Evolutionary conservation across 2,329 filamentous ascomycete genomes (phyloP).

Genomic region (Colletotrichum sp.): DNA sequence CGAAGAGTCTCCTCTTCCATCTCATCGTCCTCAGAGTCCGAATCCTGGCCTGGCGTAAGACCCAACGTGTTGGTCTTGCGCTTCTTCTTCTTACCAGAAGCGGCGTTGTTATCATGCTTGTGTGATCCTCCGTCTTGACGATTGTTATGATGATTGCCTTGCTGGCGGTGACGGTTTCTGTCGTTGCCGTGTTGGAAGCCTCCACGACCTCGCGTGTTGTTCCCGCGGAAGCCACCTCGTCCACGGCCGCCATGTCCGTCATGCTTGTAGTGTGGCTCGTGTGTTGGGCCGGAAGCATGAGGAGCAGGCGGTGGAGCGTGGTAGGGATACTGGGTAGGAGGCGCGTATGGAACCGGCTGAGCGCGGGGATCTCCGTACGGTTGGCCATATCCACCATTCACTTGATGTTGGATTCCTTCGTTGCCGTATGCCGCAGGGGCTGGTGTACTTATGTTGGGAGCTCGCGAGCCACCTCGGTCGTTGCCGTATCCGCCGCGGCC

Average conservation of each 20-base stretch:
- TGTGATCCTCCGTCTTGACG: constrained; percentile 24
- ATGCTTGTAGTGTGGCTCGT: constrained; percentile 33
- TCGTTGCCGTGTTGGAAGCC: constrained; percentile 37
- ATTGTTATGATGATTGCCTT: constrained; percentile 48
- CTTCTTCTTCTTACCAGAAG: constrained; percentile 71
- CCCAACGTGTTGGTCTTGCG: constrained; percentile 75
- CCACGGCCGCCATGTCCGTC: constrained; percentile 37
- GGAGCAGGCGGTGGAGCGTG: constrained; percentile 47
- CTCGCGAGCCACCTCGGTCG: constrained; percentile 47
- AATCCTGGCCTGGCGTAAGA: constrained; percentile 70
- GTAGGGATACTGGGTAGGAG: constrained; percentile 33
- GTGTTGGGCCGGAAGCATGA: constrained; percentile 35
- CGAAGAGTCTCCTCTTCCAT: constrained; percentile 72
- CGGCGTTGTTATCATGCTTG: constrained; percentile 42
- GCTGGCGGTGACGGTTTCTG: neutral
- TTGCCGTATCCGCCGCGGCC: constrained; percentile 48
- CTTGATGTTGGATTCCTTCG: constrained; percentile 32
- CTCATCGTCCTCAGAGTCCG: constrained; percentile 69
- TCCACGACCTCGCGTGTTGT: constrained; percentile 32
- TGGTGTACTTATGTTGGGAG: constrained; percentile 35
- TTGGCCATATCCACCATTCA: constrained; percentile 41
- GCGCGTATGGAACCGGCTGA: constrained; percentile 30
- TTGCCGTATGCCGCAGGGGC: constrained; percentile 37
- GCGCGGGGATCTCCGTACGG: constrained; percentile 47
- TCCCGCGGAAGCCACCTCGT: constrained; percentile 22